Evolutionary conservation across 2,329 filamentous ascomycete species (phyloP).

Genomic region (Chaetomiaceae sp.): DNA sequence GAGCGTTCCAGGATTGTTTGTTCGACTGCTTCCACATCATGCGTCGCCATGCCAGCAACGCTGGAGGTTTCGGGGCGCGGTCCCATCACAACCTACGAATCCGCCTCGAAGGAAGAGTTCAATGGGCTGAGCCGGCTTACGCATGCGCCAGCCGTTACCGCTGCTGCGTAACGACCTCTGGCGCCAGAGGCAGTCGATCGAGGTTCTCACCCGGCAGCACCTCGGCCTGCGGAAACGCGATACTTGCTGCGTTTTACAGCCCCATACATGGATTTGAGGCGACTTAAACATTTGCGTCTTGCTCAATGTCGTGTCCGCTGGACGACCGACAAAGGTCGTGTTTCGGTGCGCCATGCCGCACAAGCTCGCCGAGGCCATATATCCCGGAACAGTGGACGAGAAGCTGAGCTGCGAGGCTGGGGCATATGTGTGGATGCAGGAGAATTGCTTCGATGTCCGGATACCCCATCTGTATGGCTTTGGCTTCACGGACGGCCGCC

Average conservation of each 20-base stretch:
- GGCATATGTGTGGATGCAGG: slow-evolving; percentile 7
- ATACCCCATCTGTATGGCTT: slow-evolving; percentile 5
- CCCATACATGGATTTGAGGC: slow-evolving; percentile 28
- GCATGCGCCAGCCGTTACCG: neutral
- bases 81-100: neutral
- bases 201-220: neutral
- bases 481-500: slow-evolving; percentile 1
- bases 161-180: neutral
- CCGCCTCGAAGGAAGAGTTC: neutral
- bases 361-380: slow-evolving; percentile 31
- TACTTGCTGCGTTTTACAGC: neutral
- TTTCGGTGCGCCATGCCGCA: slow-evolving; percentile 31
- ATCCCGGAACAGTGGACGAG: slow-evolving; percentile 37
- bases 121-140: neutral
- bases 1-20: too few relatives aligned
- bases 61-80: neutral
- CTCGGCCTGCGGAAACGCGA: neutral
- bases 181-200: neutral
- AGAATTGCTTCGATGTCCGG: neutral
- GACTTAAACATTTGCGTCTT: slow-evolving; percentile 34
- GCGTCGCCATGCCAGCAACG: too few relatives aligned
- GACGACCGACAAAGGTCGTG: slow-evolving; percentile 9
- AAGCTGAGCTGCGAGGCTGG: slow-evolving; percentile 28
- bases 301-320: slow-evolving; percentile 13
- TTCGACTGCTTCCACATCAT: too few relatives aligned